Evolutionary conservation across 2,329 filamentous ascomycete species (phyloP).

Genomic region (Neonectria hederae): DNA sequence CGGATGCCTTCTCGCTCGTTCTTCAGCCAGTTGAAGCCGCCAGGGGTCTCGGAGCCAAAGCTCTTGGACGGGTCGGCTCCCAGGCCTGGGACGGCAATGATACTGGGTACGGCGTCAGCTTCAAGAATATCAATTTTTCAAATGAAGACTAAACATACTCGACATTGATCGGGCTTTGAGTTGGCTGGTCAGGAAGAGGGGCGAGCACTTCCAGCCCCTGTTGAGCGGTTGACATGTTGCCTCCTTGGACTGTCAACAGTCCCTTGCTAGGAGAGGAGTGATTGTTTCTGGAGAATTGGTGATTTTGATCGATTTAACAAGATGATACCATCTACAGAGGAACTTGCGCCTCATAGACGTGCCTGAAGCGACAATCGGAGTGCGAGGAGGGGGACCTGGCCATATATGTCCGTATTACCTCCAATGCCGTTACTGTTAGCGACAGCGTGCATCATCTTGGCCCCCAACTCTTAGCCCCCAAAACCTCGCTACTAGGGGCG

Average conservation of each 20-base stretch:
- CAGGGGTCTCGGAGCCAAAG: conserved; percentile 16
- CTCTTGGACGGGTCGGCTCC: conserved; percentile 23
- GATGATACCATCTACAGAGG: neutral
- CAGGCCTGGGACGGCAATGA: conserved; percentile 15
- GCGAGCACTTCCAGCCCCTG: neutral
- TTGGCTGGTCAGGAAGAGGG: neutral
- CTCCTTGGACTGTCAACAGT: neutral
- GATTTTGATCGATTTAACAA: neutral
- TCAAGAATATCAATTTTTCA: neutral
- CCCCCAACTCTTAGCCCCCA: neutral
- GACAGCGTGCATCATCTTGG: neutral
- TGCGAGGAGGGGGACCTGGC: neutral
- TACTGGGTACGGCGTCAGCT: neutral
- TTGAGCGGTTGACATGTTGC: neutral
- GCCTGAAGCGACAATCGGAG: neutral
- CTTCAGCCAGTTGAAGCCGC: conserved; percentile 24
- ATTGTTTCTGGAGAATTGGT: neutral
- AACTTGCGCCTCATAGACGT: neutral
- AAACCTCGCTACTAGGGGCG: neutral
- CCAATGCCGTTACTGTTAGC: neutral
- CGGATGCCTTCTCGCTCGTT: conserved; percentile 16
- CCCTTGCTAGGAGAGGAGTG: neutral
- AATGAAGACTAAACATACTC: neutral
- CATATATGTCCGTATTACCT: neutral
- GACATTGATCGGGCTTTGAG: conserved; percentile 1